Percentiles rank a stretch among this genome's conserved stretches.
Evolutionary conservation across 1,284 basidiomycete genomes (phyloP).

Genomic region (Apiotrichum laibachii): DNA sequence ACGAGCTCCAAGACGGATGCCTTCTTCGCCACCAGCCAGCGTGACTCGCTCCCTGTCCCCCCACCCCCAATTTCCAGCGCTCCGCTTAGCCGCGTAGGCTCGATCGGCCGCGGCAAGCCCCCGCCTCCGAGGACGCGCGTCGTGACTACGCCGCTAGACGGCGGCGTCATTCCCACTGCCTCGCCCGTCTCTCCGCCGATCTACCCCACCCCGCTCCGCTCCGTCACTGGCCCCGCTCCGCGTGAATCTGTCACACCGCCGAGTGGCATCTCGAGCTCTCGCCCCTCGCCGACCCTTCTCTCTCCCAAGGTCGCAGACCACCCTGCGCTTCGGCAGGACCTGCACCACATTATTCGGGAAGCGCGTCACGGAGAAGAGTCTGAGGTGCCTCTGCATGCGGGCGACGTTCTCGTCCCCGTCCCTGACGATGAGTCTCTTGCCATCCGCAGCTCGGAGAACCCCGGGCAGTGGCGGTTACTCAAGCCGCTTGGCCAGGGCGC

Average conservation of each 20-base stretch:
- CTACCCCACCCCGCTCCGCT: conserved; percentile 11
- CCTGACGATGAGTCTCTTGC: conserved; percentile 15
- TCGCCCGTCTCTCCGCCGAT: conserved; percentile 4
- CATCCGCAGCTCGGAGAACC: conserved; percentile 10
- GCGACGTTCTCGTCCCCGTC: conserved; percentile 27
- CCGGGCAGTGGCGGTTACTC: conserved; percentile 53
- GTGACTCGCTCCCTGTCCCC: conserved; percentile 33
- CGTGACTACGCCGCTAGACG: conserved; percentile 12
- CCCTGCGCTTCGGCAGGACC: background rate
- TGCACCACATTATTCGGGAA: conserved; percentile 12
- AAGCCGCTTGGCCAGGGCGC: conserved; percentile 67
- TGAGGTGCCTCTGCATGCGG: conserved; percentile 22
- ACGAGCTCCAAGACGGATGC: conserved; percentile 41
- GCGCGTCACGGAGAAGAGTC: conserved; percentile 16
- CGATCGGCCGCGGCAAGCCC: conserved; percentile 9
- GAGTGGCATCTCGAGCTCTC: conserved; percentile 3
- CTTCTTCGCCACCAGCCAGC: conserved; percentile 34
- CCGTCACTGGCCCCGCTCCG: conserved; percentile 12
- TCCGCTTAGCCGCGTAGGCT: background rate
- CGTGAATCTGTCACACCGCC: background rate
- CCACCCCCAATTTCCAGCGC: conserved; percentile 23
- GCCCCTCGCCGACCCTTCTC: background rate
- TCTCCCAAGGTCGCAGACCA: background rate
- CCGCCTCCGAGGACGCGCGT: conserved; percentile 11
- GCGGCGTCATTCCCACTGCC: background rate